Percentiles rank a stretch among this genome's conserved stretches.
phyloP scores from a whole-genome alignment of 495 filamentous ascomycete genomes.

The Aspergillus saccharolyticus region DNA sequence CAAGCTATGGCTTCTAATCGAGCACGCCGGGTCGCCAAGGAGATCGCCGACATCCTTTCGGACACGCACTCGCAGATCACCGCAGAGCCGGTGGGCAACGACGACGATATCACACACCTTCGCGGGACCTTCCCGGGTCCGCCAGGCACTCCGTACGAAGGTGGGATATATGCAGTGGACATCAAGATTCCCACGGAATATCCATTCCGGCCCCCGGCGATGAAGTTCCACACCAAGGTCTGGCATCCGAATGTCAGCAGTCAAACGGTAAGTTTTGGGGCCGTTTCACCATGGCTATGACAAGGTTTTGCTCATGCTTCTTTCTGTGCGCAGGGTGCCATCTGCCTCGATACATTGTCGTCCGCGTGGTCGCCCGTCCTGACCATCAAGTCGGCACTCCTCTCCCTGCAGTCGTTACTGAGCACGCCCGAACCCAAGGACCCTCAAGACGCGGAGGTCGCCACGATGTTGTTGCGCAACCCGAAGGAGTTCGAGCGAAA shows the following conservation, averaged over 20 bases:
- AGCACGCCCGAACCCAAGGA: conserved; percentile 93
- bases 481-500: conserved; percentile 75
- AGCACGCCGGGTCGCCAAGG: conserved; percentile 81
- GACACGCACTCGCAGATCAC: conserved; percentile 72
- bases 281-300: background rate
- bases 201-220: conserved; percentile 85
- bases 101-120: conserved; percentile 76
- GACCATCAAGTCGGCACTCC: conserved; percentile 90
- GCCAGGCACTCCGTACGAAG: conserved; percentile 90
- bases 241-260: conserved; percentile 98
- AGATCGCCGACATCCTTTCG: conserved; percentile 77
- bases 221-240: conserved; percentile 92
- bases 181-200: conserved; percentile 86
- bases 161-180: conserved; percentile 76
- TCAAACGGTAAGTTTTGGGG: conserved; percentile 66
- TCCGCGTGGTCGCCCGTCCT: conserved; percentile 90
- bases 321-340: conserved; percentile 65
- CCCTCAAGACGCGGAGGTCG: conserved; percentile 94
- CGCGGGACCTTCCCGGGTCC: conserved; percentile 81
- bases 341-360: conserved; percentile 92
- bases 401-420: conserved; percentile 89
- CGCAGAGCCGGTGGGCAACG: conserved; percentile 56
- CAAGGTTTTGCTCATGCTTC: background rate
- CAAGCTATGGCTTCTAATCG: conserved; percentile 67
- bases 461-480: conserved; percentile 77